Base-by-base conservation (phyloP, 306 rosid genomes). In the Vigna angularis region DNA sequence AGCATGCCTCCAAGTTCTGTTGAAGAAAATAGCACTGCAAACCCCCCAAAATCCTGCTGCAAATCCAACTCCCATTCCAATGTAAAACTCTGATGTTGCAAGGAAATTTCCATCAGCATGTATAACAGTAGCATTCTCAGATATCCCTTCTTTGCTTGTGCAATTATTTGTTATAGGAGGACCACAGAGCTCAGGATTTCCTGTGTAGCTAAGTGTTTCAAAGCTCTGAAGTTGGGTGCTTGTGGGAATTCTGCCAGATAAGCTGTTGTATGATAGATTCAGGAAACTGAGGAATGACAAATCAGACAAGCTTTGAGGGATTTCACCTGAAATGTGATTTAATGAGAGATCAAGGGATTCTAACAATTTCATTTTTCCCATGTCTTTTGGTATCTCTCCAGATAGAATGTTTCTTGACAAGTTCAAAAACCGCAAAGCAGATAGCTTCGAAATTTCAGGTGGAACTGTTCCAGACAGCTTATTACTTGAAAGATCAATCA, bases 401-500 rank as follows among this genome's bases (percentile, higher is more conserved):
- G 24, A 48, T 0, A 81, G 32, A 49, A n/a, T 0, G 71, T 84
- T 75, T 72, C 48, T 12, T 2, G 84, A 52, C 59, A 84, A 63
- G 84, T 72, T 84, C 76, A 76, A 32, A 68, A 80, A 76, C 16
- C 66, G 32, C 61, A 80, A 22, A 2, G 79, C 82, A 2, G 40
- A 18, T 14, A 70, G 72, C 44, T 30, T 84, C 0, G 82, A 58
- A 58, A 42, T 76, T 80, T 66, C 66, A 16, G 26, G 4, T 0
- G 87, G 82, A 24, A 80, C 65, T 7, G 42, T 4, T n/a, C 85
- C 82, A 24, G 17, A 75, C 0, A 84, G 61, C 45, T 76, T 80
- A 65, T 80, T 84, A 66, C 67, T 72, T 42, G 84, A 76, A 80
- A 80, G 84, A 44, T 84, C 87, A n/a, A 84, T 64, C 65, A 80